These are phyloP conservation scores for Suillus luteus DNA, from an alignment of 768 basidiomycete species.

Conservation along the genomic window DNA sequence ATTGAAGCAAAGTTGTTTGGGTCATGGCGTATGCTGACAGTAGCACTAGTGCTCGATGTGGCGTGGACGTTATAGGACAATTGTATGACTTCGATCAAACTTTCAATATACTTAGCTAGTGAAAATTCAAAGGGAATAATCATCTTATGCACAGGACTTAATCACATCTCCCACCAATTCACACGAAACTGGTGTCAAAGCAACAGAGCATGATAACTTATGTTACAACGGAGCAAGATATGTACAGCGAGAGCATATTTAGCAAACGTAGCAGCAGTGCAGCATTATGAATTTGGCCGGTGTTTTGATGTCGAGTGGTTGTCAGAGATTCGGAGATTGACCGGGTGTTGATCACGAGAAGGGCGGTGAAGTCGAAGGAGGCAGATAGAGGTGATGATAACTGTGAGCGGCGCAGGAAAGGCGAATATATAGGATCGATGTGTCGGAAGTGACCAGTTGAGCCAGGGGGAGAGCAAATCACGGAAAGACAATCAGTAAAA, in stretches of 20 bases:
- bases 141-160: not conserved
- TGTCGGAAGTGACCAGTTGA: conserved; percentile 25
- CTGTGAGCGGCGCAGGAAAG: conserved; percentile 27
- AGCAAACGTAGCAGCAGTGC: conserved; percentile 27
- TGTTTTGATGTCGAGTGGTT: conserved; percentile 21
- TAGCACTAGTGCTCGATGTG: conserved; percentile 22
- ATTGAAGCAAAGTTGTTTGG: conserved; percentile 73
- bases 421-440: conserved; percentile 26
- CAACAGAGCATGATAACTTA: conserved; percentile 8
- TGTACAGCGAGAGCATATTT: conserved; percentile 31
- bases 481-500: conserved; percentile 34
- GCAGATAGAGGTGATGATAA: conserved; percentile 10
- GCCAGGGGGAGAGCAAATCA: conserved; percentile 18
- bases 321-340: conserved; percentile 24
- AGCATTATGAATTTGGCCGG: conserved; percentile 17
- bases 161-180: not conserved
- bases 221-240: conserved; percentile 34
- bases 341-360: conserved; percentile 17
- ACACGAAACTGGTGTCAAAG: conserved; percentile 17
- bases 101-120: conserved; percentile 9
- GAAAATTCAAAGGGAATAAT: not conserved
- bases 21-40: conserved; percentile 45
- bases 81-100: not conserved
- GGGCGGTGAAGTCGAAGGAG: conserved; percentile 20
- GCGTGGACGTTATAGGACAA: conserved; percentile 14